Base-by-base conservation (phyloP, 306 rosid species). In the Alnus glutinosa region DNA sequence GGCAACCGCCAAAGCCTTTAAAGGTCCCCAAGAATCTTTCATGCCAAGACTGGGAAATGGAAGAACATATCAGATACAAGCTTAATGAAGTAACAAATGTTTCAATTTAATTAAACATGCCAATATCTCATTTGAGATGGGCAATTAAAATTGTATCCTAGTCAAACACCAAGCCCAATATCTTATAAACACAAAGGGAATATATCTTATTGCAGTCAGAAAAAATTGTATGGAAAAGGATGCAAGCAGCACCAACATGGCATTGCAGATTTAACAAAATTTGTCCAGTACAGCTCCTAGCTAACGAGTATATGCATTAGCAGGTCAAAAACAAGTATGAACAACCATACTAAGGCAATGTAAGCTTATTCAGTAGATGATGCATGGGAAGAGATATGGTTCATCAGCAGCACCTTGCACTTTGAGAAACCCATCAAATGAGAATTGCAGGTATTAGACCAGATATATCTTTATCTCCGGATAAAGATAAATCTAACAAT, bases 1-100 rank as follows among this genome's bases (percentile, higher is more conserved):
- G 23, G 97, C 89, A 75, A 71, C 87, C 13, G 83, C 90, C 89
- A 91, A 87, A 71, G 94, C 94, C 92, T 88, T 93, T 82, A 89
- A 77, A 62, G 96, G 97, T 79, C 94, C 97, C 97, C 92, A 91
- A 2, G 97, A 93, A 93, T 91, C 97, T 87, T 93, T 93, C 97
- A 89, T 88, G 78, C 94, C 96, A 79, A 93, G 97, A 82, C 96
- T 91, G 57, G 75, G 42, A 75, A 79, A 73, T 47, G 34, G 59
- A 66, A 4, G 37, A 75, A n/a, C 52, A 36, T 51, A 57, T 44
- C 64, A 82, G 66, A 74, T 34, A 72, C 8, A 68, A 67, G 72
- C 75, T 73, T 34, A 50, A 76, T 10, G 47, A 63, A 37, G 66
- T 55, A 75, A 59, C 76, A 61, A 59, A 42, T 34, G 63, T 36